Conservation (phyloP, 2,329 filamentous ascomycete species). For the Exophiala spinifera region DNA sequence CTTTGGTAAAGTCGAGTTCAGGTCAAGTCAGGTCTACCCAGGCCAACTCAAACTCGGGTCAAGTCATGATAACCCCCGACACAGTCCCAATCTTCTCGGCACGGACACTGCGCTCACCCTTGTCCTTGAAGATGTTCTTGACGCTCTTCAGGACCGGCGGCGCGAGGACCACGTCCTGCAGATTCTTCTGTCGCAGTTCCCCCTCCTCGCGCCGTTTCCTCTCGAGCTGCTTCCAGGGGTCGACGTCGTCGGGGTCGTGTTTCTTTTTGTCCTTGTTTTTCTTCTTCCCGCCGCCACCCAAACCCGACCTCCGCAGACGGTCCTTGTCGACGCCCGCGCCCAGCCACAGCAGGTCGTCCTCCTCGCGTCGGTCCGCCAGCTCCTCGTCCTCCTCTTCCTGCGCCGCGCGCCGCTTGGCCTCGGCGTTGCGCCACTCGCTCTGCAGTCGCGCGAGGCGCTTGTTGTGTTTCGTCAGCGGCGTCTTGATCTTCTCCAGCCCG, state of each 20-base stretch:
- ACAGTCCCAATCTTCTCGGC: neutral
- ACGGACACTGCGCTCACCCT: neutral
- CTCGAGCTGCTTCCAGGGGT: slow-evolving; percentile 75
- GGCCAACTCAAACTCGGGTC: no score
- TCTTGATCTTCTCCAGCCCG: slow-evolving; percentile 54
- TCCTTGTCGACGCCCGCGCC: slow-evolving; percentile 48
- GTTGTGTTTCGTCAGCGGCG: slow-evolving; percentile 76
- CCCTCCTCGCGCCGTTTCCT: slow-evolving; percentile 58
- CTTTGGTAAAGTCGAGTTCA: no score
- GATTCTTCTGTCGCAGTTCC: slow-evolving; percentile 35
- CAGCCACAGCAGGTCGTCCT: slow-evolving; percentile 63
- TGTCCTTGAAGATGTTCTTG: slow-evolving; percentile 27
- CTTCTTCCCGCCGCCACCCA: slow-evolving; percentile 47
- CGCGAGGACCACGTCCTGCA: slow-evolving; percentile 53
- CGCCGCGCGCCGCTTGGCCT: slow-evolving; percentile 60
- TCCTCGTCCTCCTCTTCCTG: slow-evolving; percentile 73
- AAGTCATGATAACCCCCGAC: neutral
- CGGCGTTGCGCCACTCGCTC: slow-evolving; percentile 55
- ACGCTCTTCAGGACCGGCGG: slow-evolving; percentile 67
- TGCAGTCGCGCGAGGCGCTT: slow-evolving; percentile 66
- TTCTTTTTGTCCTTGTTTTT: slow-evolving; percentile 46
- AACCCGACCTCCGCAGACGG: neutral
- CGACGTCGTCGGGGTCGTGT: slow-evolving; percentile 53
- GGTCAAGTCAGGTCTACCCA: no score
- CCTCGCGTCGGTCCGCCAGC: slow-evolving; percentile 58